Conservation (phyloP, 116 monocot genomes). For the Trichopus zeylanicus region DNA sequence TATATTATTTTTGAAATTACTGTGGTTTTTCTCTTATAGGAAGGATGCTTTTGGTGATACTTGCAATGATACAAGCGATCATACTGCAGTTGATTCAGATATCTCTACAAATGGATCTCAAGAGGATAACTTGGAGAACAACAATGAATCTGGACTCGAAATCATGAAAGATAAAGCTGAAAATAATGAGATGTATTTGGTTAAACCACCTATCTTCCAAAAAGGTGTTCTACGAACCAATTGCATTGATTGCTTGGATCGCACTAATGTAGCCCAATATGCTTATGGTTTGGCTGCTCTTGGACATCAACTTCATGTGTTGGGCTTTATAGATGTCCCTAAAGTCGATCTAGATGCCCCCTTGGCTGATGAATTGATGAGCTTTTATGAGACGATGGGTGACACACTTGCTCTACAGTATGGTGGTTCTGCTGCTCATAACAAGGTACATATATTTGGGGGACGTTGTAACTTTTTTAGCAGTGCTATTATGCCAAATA, state of each 20-base stretch:
- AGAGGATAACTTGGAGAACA: slow-evolving; percentile 12
- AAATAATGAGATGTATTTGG: slow-evolving; percentile 10
- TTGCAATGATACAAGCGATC: neutral
- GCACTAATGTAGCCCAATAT: slow-evolving; percentile 97
- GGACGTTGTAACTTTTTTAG: neutral
- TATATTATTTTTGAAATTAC: neutral
- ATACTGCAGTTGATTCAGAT: neutral
- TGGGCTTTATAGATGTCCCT: slow-evolving; percentile 49
- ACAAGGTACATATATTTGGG: slow-evolving; percentile 51
- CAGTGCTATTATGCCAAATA: neutral
- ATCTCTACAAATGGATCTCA: slow-evolving; percentile 12
- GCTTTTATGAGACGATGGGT: slow-evolving; percentile 86
- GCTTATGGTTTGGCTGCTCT: slow-evolving; percentile 86
- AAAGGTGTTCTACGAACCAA: slow-evolving; percentile 90
- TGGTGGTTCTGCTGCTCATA: slow-evolving; percentile 95
- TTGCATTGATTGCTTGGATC: slow-evolving; percentile 97
- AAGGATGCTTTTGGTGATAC: slow-evolving; percentile 8
- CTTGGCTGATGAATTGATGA: slow-evolving; percentile 75
- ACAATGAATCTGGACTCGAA: neutral
- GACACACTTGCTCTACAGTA: slow-evolving; percentile 94
- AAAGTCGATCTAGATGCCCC: slow-evolving; percentile 52
- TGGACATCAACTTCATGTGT: slow-evolving; percentile 64
- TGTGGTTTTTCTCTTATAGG: slow-evolving; percentile 17
- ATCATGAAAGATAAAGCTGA: slow-evolving; percentile 14
- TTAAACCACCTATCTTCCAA: slow-evolving; percentile 34